Base-by-base conservation (phyloP, 2,329 filamentous ascomycete species). In the Colletotrichum brevisporum region DNA sequence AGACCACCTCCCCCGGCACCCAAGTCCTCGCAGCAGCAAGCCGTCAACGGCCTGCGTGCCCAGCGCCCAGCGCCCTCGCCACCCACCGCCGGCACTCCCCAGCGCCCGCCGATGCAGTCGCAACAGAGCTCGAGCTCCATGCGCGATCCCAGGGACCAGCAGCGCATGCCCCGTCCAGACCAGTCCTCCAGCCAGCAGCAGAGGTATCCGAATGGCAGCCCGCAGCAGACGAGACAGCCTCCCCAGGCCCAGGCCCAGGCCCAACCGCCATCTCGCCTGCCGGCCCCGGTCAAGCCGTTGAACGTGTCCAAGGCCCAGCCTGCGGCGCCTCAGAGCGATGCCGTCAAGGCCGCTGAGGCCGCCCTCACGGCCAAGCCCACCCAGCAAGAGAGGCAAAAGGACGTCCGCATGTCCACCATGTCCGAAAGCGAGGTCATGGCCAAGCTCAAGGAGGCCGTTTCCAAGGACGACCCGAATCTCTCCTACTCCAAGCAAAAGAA, bases 401-500 rank as follows among this genome's bases (percentile, higher is more conserved):
- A 98, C 82, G 94, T 96, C 56, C 94, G 96, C 77, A 98, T 99
- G 94, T 98, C 95, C 45, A 97, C 93, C 75, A 98, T 99, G 96
- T 93, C 94, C 10, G 96, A 99, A 82, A 92, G 88, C 72, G 95
- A 99, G 80, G 96, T 99, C 66, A 99, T 99, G 96, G 92, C 94
- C 73, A 96, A 94, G 78, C 87, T 99, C 62, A 93, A 95, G 78
- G 94, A 97, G 73, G 95, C 96, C 8, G 96, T 99, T 1, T 98
- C 95, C 71, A 97, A 97, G 80, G 94, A 97, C 70, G 95, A 97
- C 77, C 96, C 96, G 61, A 92, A 97, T 75, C 86, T 97, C 73
- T 97, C 95, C 26, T 99, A 99, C 84, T 95, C 95, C 76, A 99
- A 99, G 85, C 96, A 98, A 83, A 98, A 98, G 88, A 99, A 99